A percentile compares a stretch with the other conserved stretches of the same genome.
Evolutionary conservation across 2,329 filamentous ascomycete genomes (phyloP).

Genomic region (Apiospora marii): DNA sequence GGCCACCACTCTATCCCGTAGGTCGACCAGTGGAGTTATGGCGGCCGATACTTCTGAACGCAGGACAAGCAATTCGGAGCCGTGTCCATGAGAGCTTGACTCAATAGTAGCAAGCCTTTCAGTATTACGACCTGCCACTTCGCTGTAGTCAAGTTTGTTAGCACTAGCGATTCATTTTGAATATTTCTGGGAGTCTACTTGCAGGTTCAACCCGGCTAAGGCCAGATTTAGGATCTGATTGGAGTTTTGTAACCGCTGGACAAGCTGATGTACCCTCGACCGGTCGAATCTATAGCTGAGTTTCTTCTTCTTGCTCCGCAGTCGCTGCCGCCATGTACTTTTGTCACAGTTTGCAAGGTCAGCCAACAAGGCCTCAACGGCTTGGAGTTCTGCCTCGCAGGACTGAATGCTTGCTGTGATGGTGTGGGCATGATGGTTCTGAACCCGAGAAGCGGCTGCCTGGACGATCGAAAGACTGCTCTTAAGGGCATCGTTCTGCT

Average conservation of each 20-base stretch:
- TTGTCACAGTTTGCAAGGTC: constrained; percentile 23
- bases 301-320: constrained; percentile 24
- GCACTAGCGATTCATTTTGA: not conserved
- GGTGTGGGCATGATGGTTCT: not conserved
- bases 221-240: constrained; percentile 23
- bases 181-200: not conserved
- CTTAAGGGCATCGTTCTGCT: constrained; percentile 21
- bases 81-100: not conserved
- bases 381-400: constrained; percentile 21
- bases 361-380: constrained; percentile 5
- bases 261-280: constrained; percentile 24
- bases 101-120: constrained; percentile 21
- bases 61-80: constrained; percentile 22
- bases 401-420: constrained; percentile 4
- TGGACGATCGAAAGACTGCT: constrained; percentile 13
- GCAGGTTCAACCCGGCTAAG: constrained; percentile 20
- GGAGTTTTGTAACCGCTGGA: constrained; percentile 18
- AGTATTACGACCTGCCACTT: not conserved
- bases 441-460: not conserved
- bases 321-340: constrained; percentile 17
- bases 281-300: constrained; percentile 25
- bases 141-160: constrained; percentile 7
- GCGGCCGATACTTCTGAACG: constrained; percentile 22
- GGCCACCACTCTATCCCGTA: not conserved
- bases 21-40: not conserved